A percentile compares a stretch with the other conserved stretches of the same genome.
phyloP scores from a whole-genome alignment of 2,329 filamentous ascomycete species.

The Hysterium pulicare region DNA sequence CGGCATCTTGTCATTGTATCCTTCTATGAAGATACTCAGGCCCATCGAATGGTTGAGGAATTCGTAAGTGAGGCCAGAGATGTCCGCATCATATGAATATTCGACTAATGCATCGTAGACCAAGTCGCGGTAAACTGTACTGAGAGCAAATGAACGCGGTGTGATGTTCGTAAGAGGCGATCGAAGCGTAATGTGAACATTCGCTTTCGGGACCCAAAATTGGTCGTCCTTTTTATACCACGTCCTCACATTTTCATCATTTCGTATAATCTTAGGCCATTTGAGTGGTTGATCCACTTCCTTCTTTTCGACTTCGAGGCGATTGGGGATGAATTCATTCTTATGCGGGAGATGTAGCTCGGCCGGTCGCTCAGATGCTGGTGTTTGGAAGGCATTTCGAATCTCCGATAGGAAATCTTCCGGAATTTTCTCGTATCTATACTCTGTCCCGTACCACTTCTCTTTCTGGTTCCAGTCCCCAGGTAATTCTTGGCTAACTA shows the following conservation, averaged over 20 bases:
- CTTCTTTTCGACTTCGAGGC: constrained; percentile 92
- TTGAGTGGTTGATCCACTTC: constrained; percentile 73
- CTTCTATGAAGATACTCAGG: constrained; percentile 73
- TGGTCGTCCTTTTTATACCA: constrained; percentile 99
- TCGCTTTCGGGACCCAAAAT: constrained; percentile 97
- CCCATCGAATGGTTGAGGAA: constrained; percentile 71
- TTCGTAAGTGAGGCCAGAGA: constrained; percentile 82
- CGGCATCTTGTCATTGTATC: constrained; percentile 94
- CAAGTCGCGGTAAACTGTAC: constrained; percentile 76
- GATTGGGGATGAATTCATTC: constrained; percentile 93
- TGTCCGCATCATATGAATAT: constrained; percentile 92
- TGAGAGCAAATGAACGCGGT: constrained; percentile 73
- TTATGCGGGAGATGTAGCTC: constrained; percentile 83
- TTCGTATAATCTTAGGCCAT: constrained; percentile 76
- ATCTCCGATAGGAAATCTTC: constrained; percentile 70
- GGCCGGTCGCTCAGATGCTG: constrained; percentile 57
- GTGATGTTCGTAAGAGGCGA: constrained; percentile 78
- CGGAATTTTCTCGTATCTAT: constrained; percentile 77
- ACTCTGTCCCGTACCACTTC: constrained; percentile 97
- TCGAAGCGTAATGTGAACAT: constrained; percentile 74
- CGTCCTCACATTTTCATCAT: constrained; percentile 73
- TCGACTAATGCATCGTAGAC: constrained; percentile 86
- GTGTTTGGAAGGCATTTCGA: constrained; percentile 58
- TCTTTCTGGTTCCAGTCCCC: constrained; percentile 85
- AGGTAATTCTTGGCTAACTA: constrained; percentile 80